Conservation (phyloP, 345 rosid genomes). For the Dipteronia sinensis region DNA sequence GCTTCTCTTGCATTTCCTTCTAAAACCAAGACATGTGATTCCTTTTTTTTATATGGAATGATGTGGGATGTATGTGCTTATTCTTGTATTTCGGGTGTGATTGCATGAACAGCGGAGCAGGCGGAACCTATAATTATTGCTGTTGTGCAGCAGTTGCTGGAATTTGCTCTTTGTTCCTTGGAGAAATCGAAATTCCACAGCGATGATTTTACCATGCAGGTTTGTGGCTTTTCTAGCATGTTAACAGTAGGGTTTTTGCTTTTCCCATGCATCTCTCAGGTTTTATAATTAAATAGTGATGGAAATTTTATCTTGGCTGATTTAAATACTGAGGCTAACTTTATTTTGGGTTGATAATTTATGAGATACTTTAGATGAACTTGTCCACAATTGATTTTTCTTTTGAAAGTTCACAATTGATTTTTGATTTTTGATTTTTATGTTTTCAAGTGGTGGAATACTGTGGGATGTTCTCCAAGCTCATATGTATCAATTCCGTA, state of each 20-base stretch:
- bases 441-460: not conserved
- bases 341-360: not conserved
- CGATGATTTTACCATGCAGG: constrained; percentile 68
- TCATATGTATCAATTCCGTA: not conserved
- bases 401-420: too few relatives aligned
- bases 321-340: not conserved
- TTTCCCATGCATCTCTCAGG: not conserved
- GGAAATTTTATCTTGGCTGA: not conserved
- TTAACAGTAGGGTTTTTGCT: not conserved
- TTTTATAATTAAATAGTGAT: constrained; percentile 13
- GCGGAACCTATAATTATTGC: constrained; percentile 69
- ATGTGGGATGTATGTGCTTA: not conserved
- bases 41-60: not conserved
- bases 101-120: constrained; percentile 60
- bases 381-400: not conserved
- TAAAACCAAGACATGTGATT: not conserved
- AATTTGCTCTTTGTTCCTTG: constrained; percentile 76
- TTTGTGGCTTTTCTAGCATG: constrained; percentile 31
- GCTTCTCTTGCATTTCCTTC: constrained; percentile 3
- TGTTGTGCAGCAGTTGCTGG: constrained; percentile 64
- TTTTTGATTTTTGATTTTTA: not conserved
- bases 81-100: constrained; percentile 14
- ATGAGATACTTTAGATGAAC: not conserved
- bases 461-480: not conserved
- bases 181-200: constrained; percentile 56